A percentile compares a stretch with the other conserved stretches of the same genome.
Evolutionary conservation across 2,329 filamentous ascomycete species (phyloP).

Genomic region (Pseudocercospora cruenta): DNA sequence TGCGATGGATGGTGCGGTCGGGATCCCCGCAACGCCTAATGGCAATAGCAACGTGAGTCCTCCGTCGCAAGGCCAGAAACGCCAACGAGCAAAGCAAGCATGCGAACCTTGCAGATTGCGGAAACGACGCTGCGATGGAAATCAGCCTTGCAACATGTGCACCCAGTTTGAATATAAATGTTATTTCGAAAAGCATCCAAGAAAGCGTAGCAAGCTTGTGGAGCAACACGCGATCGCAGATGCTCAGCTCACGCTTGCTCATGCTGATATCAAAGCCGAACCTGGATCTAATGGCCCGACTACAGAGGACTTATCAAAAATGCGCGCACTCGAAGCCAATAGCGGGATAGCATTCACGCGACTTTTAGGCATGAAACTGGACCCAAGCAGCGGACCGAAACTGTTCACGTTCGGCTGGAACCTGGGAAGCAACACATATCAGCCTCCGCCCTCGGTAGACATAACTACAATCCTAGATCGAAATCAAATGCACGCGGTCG

Average conservation of each 20-base stretch:
- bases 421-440: conserved; percentile 39
- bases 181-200: conserved; percentile 39
- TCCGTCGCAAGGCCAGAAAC: conserved; percentile 32
- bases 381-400: conserved; percentile 57
- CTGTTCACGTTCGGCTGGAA: conserved; percentile 64
- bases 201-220: conserved; percentile 40
- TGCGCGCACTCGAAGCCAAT: conserved; percentile 58
- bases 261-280: conserved; percentile 25
- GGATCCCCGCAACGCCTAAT: neutral
- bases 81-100: conserved; percentile 40
- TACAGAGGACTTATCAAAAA: conserved; percentile 35
- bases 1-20: neutral
- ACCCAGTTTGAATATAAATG: conserved; percentile 56
- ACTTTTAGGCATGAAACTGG: conserved; percentile 56
- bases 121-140: conserved; percentile 61
- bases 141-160: conserved; percentile 58
- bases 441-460: conserved; percentile 23
- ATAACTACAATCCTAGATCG: conserved; percentile 54
- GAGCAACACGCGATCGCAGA: conserved; percentile 34
- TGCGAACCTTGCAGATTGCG: conserved; percentile 57
- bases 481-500: conserved; percentile 52
- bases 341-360: conserved; percentile 61
- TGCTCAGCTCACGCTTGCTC: conserved; percentile 20
- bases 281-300: conserved; percentile 24
- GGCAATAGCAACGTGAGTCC: conserved; percentile 12